phyloP scores from a whole-genome alignment of 805 yeast genomes.

The Candida chilensis region DNA sequence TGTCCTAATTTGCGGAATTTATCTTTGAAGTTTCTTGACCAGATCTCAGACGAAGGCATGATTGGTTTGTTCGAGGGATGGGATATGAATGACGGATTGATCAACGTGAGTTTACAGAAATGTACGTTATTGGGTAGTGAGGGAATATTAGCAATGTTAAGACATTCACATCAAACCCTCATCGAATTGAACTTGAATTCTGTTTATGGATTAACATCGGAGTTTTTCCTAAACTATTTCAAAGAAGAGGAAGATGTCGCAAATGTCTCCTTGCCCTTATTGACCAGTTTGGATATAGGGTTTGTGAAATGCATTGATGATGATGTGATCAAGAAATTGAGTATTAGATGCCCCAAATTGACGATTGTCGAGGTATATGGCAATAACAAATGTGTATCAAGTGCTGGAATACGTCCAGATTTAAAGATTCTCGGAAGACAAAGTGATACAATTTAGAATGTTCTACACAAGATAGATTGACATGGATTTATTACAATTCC shows the following conservation, averaged over 20 bases:
- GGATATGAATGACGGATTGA: conserved; percentile 48
- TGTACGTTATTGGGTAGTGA: conserved; percentile 59
- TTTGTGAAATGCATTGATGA: conserved; percentile 76
- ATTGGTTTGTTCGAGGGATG: conserved; percentile 48
- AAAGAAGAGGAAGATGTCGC: conserved; percentile 20
- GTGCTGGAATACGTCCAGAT: conserved; percentile 42
- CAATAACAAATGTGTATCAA: conserved; percentile 53
- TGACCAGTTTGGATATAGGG: conserved; percentile 67
- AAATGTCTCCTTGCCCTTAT: conserved; percentile 37
- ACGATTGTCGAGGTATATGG: conserved; percentile 76
- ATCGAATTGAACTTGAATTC: conserved; percentile 72
- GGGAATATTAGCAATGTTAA: conserved; percentile 48
- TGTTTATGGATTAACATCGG: conserved; percentile 42
- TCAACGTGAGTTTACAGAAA: conserved; percentile 50
- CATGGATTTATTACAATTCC: too few relatives aligned
- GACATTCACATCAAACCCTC: conserved; percentile 57
- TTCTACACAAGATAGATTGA: too few relatives aligned
- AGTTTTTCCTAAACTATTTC: conserved; percentile 36
- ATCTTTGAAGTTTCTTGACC: conserved; percentile 51
- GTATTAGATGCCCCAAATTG: conserved; percentile 52
- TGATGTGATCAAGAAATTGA: conserved; percentile 45
- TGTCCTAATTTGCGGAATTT: conserved; percentile 48
- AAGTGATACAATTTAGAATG: conserved; percentile 42
- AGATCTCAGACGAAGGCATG: conserved; percentile 63
- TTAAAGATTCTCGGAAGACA: conserved; percentile 68